Percentiles rank a stretch among this genome's conserved stretches.
Evolutionary conservation across 768 basidiomycete species (phyloP).

Genomic region (Agaricus subrufescens): DNA sequence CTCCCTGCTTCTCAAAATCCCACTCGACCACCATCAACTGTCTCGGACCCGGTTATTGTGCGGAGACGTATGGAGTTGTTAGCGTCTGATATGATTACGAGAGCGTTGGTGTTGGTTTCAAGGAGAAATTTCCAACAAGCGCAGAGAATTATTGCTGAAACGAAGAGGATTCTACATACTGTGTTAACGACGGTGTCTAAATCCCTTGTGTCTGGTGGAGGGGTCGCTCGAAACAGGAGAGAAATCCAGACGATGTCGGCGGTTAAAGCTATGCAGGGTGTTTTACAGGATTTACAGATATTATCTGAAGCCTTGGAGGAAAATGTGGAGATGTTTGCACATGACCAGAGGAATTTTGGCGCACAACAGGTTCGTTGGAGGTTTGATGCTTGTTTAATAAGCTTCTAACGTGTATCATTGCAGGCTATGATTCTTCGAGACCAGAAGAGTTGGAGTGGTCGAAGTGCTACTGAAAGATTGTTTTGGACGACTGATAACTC

Average conservation of each 20-base stretch:
- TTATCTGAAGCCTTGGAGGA: conserved; percentile 87
- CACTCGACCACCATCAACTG: conserved; percentile 37
- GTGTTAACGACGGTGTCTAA: conserved; percentile 83
- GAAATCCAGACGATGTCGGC: conserved; percentile 70
- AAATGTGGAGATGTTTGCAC: conserved; percentile 87
- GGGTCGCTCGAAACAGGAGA: conserved; percentile 60
- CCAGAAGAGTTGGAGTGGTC: conserved; percentile 92
- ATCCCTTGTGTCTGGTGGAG: conserved; percentile 49
- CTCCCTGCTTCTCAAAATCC: conserved; percentile 47
- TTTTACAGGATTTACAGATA: conserved; percentile 83
- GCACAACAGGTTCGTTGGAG: conserved; percentile 79
- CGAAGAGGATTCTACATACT: conserved; percentile 88
- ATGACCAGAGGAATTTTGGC: conserved; percentile 92
- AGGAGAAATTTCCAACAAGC: conserved; percentile 89
- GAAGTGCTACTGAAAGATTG: conserved; percentile 85
- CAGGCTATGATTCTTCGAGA: conserved; percentile 95
- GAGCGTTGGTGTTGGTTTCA: conserved; percentile 87
- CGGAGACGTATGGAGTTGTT: conserved; percentile 95
- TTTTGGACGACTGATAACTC: conserved; percentile 94
- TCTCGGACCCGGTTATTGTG: conserved; percentile 84
- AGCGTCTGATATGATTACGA: conserved; percentile 95
- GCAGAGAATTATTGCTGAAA: conserved; percentile 85
- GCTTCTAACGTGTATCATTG: conserved; percentile 1
- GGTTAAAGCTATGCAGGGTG: conserved; percentile 78
- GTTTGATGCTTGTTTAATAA: background rate